A percentile compares a stretch with the other conserved stretches of the same genome.
These are phyloP conservation scores for Desmodesmus armatus DNA, from an alignment of 139 green algal genomes.

Conservation along the genomic window DNA sequence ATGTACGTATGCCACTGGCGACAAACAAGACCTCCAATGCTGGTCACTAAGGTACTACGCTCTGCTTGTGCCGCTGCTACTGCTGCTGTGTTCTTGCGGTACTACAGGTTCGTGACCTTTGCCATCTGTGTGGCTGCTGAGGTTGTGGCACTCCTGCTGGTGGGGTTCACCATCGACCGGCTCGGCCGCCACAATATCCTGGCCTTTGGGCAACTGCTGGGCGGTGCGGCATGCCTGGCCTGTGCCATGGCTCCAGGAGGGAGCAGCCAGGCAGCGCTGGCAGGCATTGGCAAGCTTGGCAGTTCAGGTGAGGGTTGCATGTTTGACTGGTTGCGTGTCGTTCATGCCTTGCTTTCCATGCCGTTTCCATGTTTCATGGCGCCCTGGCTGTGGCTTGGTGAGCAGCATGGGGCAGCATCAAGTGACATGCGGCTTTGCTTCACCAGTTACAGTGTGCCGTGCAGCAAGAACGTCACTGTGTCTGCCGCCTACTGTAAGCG, in stretches of 20 bases:
- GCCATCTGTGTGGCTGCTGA: constrained; percentile 2
- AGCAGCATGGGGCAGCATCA: background rate
- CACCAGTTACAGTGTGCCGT: background rate
- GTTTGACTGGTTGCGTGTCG: background rate
- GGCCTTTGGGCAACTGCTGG: background rate
- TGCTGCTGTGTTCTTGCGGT: background rate
- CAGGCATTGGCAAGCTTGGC: constrained; percentile 55
- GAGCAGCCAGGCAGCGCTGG: constrained; percentile 30
- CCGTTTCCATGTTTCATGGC: background rate
- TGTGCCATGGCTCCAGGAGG: background rate
- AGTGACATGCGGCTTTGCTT: background rate
- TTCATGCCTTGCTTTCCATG: background rate
- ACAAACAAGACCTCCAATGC: too few species aligned
- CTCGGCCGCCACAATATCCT: background rate
- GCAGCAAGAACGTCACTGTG: background rate
- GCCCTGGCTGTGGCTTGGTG: background rate
- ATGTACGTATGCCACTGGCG: too few species aligned
- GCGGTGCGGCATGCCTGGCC: background rate
- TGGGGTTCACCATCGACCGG: background rate
- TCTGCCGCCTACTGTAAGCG: background rate
- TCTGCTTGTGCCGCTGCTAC: too few species aligned
- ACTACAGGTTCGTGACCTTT: background rate
- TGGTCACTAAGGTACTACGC: too few species aligned
- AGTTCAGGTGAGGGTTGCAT: constrained; percentile 38
- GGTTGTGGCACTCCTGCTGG: background rate